phyloP scores from a whole-genome alignment of 495 filamentous ascomycete genomes.

The Lepraria neglecta region DNA sequence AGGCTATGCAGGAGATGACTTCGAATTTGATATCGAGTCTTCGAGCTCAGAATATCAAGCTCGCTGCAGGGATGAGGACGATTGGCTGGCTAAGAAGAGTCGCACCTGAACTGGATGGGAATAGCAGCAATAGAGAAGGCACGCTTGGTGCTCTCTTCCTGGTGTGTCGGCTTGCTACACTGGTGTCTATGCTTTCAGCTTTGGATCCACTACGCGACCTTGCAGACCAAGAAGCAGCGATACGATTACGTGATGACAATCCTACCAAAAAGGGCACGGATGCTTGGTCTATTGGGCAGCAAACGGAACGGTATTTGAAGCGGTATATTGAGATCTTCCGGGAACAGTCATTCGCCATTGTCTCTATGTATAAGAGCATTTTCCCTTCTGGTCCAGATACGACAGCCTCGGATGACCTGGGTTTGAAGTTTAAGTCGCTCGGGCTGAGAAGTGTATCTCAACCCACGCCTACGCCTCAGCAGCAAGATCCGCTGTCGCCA shows the following conservation, averaged over 20 bases:
- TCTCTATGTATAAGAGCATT: conserved; percentile 86
- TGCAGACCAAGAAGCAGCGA: conserved; percentile 75
- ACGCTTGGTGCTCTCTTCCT: conserved; percentile 78
- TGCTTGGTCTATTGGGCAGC: conserved; percentile 70
- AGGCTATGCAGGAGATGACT: conserved; percentile 84
- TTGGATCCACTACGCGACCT: conserved; percentile 80
- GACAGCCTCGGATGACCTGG: conserved; percentile 34
- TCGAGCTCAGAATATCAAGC: conserved; percentile 69
- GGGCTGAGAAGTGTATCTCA: conserved; percentile 23
- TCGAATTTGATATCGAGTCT: conserved; percentile 74
- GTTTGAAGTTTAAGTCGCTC: conserved; percentile 31
- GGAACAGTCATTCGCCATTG: conserved; percentile 92
- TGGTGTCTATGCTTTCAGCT: conserved; percentile 74
- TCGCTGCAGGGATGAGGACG: conserved; percentile 86
- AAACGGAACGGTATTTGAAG: conserved; percentile 92
- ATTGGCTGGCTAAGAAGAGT: conserved; percentile 87
- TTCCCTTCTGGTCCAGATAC: conserved; percentile 49
- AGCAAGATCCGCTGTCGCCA: conserved; percentile 55
- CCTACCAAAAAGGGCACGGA: conserved; percentile 24
- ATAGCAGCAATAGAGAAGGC: conserved; percentile 44
- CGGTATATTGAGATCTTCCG: conserved; percentile 96
- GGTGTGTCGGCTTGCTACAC: conserved; percentile 73
- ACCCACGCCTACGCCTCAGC: conserved; percentile 21
- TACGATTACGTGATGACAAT: conserved; percentile 29
- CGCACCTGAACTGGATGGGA: conserved; percentile 65